phyloP scores from a whole-genome alignment of 108 stramenopile genomes.

The Hondaea fermentalgiana region DNA sequence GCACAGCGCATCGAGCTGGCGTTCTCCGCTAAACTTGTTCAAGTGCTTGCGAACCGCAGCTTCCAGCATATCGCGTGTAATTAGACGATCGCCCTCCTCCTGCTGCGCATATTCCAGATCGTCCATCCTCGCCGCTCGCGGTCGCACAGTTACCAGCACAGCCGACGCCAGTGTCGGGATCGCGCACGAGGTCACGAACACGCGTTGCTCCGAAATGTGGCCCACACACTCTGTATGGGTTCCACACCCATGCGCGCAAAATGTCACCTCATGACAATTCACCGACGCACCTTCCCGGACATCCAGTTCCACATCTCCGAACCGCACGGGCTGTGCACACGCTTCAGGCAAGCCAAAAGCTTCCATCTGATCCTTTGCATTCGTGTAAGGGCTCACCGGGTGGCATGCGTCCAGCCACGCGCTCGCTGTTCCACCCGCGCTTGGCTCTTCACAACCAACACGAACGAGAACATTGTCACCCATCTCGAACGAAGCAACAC shows the following conservation, averaged over 20 bases:
- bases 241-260: conserved; percentile 15
- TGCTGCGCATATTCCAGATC: neutral
- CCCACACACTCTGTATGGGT: conserved; percentile 26
- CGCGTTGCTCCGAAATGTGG: neutral
- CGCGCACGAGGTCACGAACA: neutral
- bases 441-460: neutral
- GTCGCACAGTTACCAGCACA: neutral
- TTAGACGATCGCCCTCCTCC: neutral
- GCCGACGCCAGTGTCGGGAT: neutral
- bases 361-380: neutral
- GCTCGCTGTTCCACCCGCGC: neutral
- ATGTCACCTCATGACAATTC: conserved; percentile 3
- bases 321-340: neutral
- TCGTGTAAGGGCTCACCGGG: neutral
- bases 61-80: neutral
- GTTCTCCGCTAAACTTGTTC: neutral
- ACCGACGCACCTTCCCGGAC: neutral
- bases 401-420: neutral
- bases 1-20: neutral
- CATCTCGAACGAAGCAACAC: neutral
- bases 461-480: neutral
- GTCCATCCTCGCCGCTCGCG: neutral
- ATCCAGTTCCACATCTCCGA: neutral
- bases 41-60: neutral
- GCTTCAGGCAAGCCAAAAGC: neutral